phyloP scores from a whole-genome alignment of 1,284 basidiomycete genomes.

The Papiliotrema flavescens region DNA sequence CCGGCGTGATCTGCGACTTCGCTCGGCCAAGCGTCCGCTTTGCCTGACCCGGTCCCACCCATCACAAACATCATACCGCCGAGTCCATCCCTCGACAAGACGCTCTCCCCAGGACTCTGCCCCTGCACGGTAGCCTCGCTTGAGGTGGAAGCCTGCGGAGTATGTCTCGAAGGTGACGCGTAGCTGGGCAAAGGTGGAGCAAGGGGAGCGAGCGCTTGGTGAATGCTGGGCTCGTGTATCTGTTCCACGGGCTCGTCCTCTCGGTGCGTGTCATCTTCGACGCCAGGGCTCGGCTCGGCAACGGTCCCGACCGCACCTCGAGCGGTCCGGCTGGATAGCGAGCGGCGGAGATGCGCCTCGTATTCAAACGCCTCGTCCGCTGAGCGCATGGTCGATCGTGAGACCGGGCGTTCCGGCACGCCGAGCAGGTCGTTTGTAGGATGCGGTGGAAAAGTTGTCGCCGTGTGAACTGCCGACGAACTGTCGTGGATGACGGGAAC shows the following conservation, averaged over 20 bases:
- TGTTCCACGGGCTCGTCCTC: conserved; percentile 3
- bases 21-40: conserved; percentile 20
- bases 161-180: conserved; percentile 2
- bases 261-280: neutral
- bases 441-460: neutral
- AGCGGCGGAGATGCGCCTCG: conserved; percentile 38
- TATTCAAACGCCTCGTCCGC: conserved; percentile 43
- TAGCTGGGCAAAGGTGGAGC: conserved; percentile 10
- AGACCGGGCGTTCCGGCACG: conserved; percentile 29
- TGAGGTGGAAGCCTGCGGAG: conserved; percentile 27
- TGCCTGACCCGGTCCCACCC: conserved; percentile 6
- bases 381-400: conserved; percentile 35
- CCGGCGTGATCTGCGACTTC: conserved; percentile 24
- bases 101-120: conserved; percentile 24
- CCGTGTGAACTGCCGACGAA: neutral
- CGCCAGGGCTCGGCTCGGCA: conserved; percentile 11
- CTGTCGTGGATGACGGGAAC: too few relatives aligned
- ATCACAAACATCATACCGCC: conserved; percentile 37
- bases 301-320: conserved; percentile 20
- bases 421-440: conserved; percentile 1
- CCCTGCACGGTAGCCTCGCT: conserved; percentile 27
- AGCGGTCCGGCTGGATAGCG: conserved; percentile 39
- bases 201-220: conserved; percentile 1
- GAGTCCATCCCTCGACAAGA: conserved; percentile 17
- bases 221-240: neutral